These are phyloP conservation scores for Radiomyces spectabilis DNA, from an alignment of 192 early-diverging fungal genomes.

Conservation along the genomic window DNA sequence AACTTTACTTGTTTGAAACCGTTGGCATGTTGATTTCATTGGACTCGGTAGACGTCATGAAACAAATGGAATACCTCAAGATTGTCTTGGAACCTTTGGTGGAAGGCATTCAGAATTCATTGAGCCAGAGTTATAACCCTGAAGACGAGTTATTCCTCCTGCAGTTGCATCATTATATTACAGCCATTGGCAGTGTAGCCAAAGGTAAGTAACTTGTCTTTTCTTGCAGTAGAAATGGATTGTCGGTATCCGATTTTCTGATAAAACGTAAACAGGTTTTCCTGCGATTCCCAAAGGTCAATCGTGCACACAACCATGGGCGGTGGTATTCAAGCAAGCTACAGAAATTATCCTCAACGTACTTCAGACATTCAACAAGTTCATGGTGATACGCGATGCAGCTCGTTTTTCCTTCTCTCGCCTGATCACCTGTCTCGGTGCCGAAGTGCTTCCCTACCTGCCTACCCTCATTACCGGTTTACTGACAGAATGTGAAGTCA, in stretches of 20 bases:
- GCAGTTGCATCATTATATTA: slow-evolving; percentile 76
- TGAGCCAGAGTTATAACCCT: slow-evolving; percentile 55
- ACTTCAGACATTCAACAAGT: slow-evolving; percentile 52
- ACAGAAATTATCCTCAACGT: slow-evolving; percentile 68
- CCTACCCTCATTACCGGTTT: slow-evolving; percentile 72
- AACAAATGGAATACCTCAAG: slow-evolving; percentile 67
- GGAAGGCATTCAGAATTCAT: slow-evolving; percentile 61
- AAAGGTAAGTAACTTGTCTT: slow-evolving; percentile 53
- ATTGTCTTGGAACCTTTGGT: slow-evolving; percentile 74
- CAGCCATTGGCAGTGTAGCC: slow-evolving; percentile 75
- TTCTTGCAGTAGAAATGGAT: background rate
- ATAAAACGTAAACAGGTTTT: too few relatives aligned
- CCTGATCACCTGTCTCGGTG: slow-evolving; percentile 80
- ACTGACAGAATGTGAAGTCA: slow-evolving; percentile 62
- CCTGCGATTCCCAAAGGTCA: slow-evolving; percentile 39
- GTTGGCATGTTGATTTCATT: slow-evolving; percentile 89
- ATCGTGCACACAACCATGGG: slow-evolving; percentile 45
- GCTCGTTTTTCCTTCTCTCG: slow-evolving; percentile 76
- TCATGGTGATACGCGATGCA: slow-evolving; percentile 61
- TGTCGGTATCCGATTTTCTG: too few relatives aligned
- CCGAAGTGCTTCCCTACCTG: slow-evolving; percentile 73
- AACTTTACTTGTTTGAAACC: slow-evolving; percentile 87
- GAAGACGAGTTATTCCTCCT: slow-evolving; percentile 64
- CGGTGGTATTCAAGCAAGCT: slow-evolving; percentile 70
- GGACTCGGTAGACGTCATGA: slow-evolving; percentile 52